phyloP scores from a whole-genome alignment of 345 rosid genomes.

The Lumnitzera racemosa region DNA sequence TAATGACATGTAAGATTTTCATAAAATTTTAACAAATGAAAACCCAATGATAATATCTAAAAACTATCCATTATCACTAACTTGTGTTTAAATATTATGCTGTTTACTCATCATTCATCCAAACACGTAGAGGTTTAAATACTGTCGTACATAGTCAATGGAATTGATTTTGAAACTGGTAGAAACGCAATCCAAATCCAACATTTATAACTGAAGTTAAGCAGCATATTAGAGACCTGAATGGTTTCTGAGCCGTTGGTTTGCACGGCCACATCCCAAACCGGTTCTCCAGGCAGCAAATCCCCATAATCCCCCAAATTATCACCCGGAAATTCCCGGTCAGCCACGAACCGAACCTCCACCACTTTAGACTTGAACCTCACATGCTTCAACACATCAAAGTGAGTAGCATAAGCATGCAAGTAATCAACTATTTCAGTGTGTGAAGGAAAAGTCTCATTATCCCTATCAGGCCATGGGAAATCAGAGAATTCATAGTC shows the following conservation, averaged over 20 bases:
- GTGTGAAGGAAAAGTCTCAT: constrained; percentile 53
- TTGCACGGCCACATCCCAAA: constrained; percentile 80
- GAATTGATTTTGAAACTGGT: too few species aligned
- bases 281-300: constrained; percentile 52
- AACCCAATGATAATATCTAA: too few species aligned
- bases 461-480: constrained; percentile 76
- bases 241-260: constrained; percentile 36
- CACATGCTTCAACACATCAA: constrained; percentile 53
- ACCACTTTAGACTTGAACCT: constrained; percentile 68
- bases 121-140: too few species aligned
- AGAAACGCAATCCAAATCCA: too few species aligned
- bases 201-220: too few species aligned
- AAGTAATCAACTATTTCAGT: constrained; percentile 68
- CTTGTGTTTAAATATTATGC: too few species aligned
- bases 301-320: constrained; percentile 19
- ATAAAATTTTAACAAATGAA: too few species aligned
- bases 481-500: constrained; percentile 82
- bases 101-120: too few species aligned
- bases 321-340: constrained; percentile 9
- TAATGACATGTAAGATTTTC: too few species aligned
- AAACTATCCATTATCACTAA: too few species aligned
- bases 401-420: constrained; percentile 60
- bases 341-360: constrained; percentile 48
- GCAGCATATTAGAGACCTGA: constrained; percentile 30
- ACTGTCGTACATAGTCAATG: too few species aligned